phyloP scores from a whole-genome alignment of 1,139 yeast genomes.

The Taphrina communis region DNA sequence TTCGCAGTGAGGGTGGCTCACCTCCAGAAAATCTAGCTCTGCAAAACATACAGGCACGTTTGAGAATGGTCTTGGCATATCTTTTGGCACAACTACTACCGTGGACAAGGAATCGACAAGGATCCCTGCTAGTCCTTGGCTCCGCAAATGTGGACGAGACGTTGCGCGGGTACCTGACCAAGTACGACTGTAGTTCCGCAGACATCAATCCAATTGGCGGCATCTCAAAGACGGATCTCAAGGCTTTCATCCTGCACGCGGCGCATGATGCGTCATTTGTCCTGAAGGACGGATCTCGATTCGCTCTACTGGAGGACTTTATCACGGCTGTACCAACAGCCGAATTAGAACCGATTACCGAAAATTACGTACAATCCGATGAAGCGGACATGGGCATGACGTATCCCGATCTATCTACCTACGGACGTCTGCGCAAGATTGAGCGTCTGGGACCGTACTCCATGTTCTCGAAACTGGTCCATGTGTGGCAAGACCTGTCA shows the following conservation, averaged over 20 bases:
- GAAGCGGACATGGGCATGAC: conserved; percentile 99
- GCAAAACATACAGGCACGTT: conserved; percentile 93
- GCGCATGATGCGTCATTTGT: conserved; percentile 16
- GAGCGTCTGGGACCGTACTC: conserved; percentile 96
- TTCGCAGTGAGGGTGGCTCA: conserved; percentile 91
- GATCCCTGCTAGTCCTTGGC: conserved; percentile 87
- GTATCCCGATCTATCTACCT: conserved; percentile 85
- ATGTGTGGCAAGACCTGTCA: conserved; percentile 65
- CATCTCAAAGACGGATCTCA: conserved; percentile 89
- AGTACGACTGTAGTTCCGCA: conserved; percentile 95
- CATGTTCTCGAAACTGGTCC: conserved; percentile 86
- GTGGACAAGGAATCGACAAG: conserved; percentile 81
- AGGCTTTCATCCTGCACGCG: conserved; percentile 83
- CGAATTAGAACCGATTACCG: conserved; percentile 93
- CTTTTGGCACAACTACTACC: conserved; percentile 93
- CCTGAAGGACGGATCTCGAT: conserved; percentile 61
- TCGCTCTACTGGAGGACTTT: conserved; percentile 80
- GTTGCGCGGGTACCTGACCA: conserved; percentile 90
- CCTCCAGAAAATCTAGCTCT: conserved; percentile 88
- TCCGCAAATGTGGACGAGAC: conserved; percentile 96
- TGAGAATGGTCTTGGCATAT: conserved; percentile 92
- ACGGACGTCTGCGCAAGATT: conserved; percentile 90
- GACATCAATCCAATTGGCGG: conserved; percentile 98
- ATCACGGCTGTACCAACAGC: conserved; percentile 95
- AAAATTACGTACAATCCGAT: conserved; percentile 89